A percentile compares a stretch with the other conserved stretches of the same genome.
Conservation (phyloP, 169 alveolate genomes). For the Plasmodium gaboni region DNA sequence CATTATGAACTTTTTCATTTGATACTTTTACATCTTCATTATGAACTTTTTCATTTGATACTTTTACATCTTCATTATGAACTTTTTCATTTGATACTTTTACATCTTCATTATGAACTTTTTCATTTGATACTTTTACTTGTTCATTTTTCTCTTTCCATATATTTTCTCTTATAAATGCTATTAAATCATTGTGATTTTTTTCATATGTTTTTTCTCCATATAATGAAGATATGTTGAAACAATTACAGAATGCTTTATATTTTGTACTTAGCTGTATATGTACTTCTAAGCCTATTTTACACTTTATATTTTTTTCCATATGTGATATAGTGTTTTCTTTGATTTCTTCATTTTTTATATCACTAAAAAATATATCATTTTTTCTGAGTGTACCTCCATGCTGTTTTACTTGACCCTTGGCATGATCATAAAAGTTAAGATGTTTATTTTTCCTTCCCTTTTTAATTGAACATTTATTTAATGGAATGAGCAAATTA, state of each 20-base stretch:
- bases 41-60: slow-evolving; percentile 1
- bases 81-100: neutral
- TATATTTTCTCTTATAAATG: slow-evolving; percentile 54
- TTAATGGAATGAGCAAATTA: neutral
- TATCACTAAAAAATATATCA: neutral
- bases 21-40: neutral
- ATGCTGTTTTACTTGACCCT: neutral
- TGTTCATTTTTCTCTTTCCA: slow-evolving; percentile 1
- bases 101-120: neutral
- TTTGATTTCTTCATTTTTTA: slow-evolving; percentile 4
- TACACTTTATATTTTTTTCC: slow-evolving; percentile 40
- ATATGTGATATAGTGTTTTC: neutral
- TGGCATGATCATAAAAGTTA: too few relatives aligned
- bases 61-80: neutral
- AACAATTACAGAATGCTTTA: slow-evolving; percentile 83
- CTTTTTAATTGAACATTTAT: too few relatives aligned
- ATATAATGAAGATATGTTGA: slow-evolving; percentile 56
- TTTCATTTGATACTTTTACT: neutral
- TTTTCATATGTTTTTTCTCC: slow-evolving; percentile 56
- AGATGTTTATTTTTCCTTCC: too few relatives aligned
- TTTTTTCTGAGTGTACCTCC: neutral
- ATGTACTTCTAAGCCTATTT: slow-evolving; percentile 85
- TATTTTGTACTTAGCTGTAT: slow-evolving; percentile 81
- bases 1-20: neutral
- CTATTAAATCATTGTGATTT: slow-evolving; percentile 39